Evolutionary conservation across 2,329 filamentous ascomycete genomes (phyloP), one percentile per base, ranked within the genome.

Genomic region (Bipolaris sorokiniana): DNA sequence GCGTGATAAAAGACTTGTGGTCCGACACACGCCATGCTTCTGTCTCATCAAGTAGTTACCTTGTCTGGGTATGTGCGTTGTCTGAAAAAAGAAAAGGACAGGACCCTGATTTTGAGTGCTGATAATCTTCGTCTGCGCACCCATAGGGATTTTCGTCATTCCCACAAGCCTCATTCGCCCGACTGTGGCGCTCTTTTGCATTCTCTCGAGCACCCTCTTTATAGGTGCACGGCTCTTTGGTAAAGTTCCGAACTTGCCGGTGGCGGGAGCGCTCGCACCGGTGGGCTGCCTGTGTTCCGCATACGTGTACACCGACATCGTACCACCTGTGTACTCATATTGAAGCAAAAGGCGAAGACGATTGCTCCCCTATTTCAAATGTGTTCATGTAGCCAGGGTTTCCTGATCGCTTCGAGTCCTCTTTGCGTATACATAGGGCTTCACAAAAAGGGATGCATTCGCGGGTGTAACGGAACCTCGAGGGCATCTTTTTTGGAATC

Each of bases 101-200:
- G 16, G 28, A 18, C 37, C 37, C 41, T 40, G 26, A 31, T 46
- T 9, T 20, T n/a, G 11, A n/a, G 16, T 11, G 44, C 28, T 31
- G 28, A 13, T 31, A 20, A 34, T 41, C 13, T 2, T 41, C 34
- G 36, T 26, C 10, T 44, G 44, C 54, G 33, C 20, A 28, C 28
- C 34, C 13, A 23, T 38, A 33, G 22, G 23, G 31, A 33, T 26
- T 48, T 49, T 34, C 47, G 45, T 46, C 40, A 42, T 26, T 18
- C 28, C 28, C 28, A 46, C 42, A 55, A 15, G 36, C 42, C 44
- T 48, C 40, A 22, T 56, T 34, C 46, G 51, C 51, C 58, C 46
- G 13, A 54, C 51, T 48, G 53, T 62, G 56, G 53, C 56, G 55
- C 33, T 62, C 31, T 45, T 48, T 45, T 56, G 52, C 53, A 36